A percentile compares a stretch with the other conserved stretches of the same genome.
phyloP scores from a whole-genome alignment of 1,139 yeast species.

The Blastobotrys petasosporus region DNA sequence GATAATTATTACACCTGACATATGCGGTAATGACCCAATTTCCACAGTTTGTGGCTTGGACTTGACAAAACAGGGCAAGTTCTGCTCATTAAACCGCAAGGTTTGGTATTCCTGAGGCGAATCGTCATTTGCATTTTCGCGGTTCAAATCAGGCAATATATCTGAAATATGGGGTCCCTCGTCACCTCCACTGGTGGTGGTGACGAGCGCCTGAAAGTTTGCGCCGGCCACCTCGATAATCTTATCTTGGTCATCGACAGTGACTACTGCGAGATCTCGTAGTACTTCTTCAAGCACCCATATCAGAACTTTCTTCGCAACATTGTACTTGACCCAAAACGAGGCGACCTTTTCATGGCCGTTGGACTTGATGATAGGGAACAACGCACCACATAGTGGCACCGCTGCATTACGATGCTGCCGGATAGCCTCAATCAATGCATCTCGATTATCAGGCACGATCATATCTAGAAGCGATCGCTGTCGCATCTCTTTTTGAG shows the following conservation, averaged over 20 bases:
- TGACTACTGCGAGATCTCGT: slow-evolving; percentile 68
- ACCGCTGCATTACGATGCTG: slow-evolving; percentile 26
- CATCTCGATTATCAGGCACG: slow-evolving; percentile 7
- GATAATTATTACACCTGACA: slow-evolving; percentile 80
- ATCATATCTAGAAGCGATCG: slow-evolving; percentile 64
- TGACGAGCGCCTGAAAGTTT: not conserved
- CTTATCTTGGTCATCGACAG: slow-evolving; percentile 18
- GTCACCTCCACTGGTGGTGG: not conserved
- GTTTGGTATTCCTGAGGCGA: not conserved
- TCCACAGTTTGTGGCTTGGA: not conserved
- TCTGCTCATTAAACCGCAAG: not conserved
- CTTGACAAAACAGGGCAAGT: slow-evolving; percentile 3
- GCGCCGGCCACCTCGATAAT: not conserved
- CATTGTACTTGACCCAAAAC: slow-evolving; percentile 69
- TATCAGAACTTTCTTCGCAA: slow-evolving; percentile 58
- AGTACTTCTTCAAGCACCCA: slow-evolving; percentile 87
- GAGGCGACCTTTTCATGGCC: slow-evolving; percentile 35
- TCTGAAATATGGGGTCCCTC: not conserved
- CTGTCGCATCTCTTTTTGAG: slow-evolving; percentile 55
- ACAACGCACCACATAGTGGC: slow-evolving; percentile 51
- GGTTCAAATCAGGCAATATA: not conserved
- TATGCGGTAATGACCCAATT: slow-evolving; percentile 59
- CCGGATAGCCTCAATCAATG: slow-evolving; percentile 3
- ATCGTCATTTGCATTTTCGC: not conserved
- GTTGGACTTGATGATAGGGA: slow-evolving; percentile 44